Percentiles rank a stretch among this genome's conserved stretches.
Conservation (phyloP, 2,329 filamentous ascomycete genomes). For the Graphilbum ipis-grandicollis region DNA sequence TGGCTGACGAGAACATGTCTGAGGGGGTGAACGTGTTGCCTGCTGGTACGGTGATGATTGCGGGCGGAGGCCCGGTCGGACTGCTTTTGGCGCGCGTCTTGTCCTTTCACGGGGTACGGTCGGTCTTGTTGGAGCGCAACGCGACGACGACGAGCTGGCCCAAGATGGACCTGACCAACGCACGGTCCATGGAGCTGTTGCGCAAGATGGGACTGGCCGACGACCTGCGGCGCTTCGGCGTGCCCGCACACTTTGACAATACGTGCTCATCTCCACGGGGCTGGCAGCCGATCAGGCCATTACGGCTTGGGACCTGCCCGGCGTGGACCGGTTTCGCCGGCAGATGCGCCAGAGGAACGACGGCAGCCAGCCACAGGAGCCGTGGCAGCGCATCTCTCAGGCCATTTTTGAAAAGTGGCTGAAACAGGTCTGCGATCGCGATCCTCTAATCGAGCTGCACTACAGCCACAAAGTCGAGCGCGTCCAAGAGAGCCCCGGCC, state of each 20-base stretch:
- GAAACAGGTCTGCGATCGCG: constrained; percentile 9
- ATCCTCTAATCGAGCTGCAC: constrained; percentile 11
- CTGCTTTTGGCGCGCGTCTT: constrained; percentile 2
- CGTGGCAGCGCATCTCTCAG: constrained; percentile 16
- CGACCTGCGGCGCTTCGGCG: constrained; percentile 9
- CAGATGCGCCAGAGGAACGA: constrained; percentile 14
- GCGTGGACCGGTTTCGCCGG: constrained; percentile 7
- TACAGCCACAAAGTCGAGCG: constrained; percentile 10
- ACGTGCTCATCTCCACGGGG: too few species aligned
- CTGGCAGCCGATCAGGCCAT: too few species aligned
- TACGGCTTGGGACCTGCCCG: constrained; percentile 9
- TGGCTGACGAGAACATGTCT: too few species aligned
- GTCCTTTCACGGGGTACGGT: constrained; percentile 1
- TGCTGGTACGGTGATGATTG: too few species aligned
- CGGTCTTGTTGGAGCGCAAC: constrained; percentile 4
- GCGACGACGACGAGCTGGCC: constrained; percentile 13
- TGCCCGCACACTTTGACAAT: constrained; percentile 1
- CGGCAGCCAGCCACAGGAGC: constrained; percentile 15
- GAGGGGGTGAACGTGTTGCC: too few species aligned
- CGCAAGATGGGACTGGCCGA: constrained; percentile 13
- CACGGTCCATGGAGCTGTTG: constrained; percentile 16
- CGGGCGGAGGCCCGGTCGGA: constrained; percentile 4
- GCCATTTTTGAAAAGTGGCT: constrained; percentile 18
- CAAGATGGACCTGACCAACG: constrained; percentile 18
- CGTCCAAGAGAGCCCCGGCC: not conserved